Base-by-base conservation (phyloP, 495 filamentous ascomycete genomes). In the Annulohypoxylon maeteangense region DNA sequence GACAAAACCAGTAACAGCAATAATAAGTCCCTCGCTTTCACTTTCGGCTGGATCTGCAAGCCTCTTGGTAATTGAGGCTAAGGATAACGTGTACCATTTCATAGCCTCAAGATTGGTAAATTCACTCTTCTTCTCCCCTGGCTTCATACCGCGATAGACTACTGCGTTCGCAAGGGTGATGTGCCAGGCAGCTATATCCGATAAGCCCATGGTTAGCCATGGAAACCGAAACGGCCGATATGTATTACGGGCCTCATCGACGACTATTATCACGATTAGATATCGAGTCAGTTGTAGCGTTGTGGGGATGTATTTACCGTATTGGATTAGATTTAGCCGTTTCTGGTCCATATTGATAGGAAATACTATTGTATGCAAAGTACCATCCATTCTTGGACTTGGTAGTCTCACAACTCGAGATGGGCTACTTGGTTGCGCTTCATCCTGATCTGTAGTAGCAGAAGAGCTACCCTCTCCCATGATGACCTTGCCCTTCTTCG, bases 81-180 rank as follows among this genome's bases (percentile, higher is more conserved):
- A 47, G 25, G 72, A 77, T 31, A 65, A 36, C 18, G 72, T 73
- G 18, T 77, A 75, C 75, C 68, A 77, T 36, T 67, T 75, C 69
- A 75, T 65, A 8, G 75, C 69, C 18, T 77, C 69, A 34, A 36
- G 22, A 32, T 51, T 59, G 5, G 67, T 44, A 14, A 34, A 68
- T 29, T 77, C 69, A 12, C 59, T 36, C 5, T 65, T 65, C 18
- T 36, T 22, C 5, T 61, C 22, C 29, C 29, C 59, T 7, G 50
- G 14, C 22, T 25, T 57, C 8, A 50, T 18, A 2, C 29, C 40
- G 20, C 63, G 66, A 25, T 63, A 60, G 20, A 75, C 8, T 5
- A 45, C 66, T 1, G 72, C 68, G 50, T 75, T 75, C 1, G 72
- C 75, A 0, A 77, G 40, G 8, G 75, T 75, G 27, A 77, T 75